Conservation (phyloP, 2,329 filamentous ascomycete genomes). For the Trichoderma sp. region DNA sequence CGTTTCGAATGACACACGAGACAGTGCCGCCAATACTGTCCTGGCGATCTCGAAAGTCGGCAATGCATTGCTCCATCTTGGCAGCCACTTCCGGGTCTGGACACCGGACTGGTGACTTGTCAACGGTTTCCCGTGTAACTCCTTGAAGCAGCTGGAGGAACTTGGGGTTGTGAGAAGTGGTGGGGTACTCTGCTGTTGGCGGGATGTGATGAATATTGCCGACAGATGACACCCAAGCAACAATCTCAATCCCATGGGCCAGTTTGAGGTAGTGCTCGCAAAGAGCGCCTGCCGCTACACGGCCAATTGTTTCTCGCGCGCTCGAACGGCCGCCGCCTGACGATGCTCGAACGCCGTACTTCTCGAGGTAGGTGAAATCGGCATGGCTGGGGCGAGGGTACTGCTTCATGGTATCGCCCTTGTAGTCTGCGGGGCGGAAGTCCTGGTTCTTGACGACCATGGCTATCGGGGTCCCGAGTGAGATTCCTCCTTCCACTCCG, state of each 20-base stretch:
- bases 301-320: conserved; percentile 92
- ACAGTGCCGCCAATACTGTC: conserved; percentile 96
- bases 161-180: neutral
- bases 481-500: conserved; percentile 62
- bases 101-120: neutral
- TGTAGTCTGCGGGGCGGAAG: conserved; percentile 90
- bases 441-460: conserved; percentile 90
- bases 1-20: conserved; percentile 87
- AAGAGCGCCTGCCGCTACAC: conserved; percentile 88
- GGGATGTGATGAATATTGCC: conserved; percentile 50
- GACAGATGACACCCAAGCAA: conserved; percentile 85
- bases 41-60: conserved; percentile 71
- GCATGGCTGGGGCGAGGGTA: conserved; percentile 92
- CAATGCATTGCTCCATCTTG: conserved; percentile 79
- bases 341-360: conserved; percentile 92
- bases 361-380: conserved; percentile 95
- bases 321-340: conserved; percentile 87
- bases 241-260: conserved; percentile 84
- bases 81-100: conserved; percentile 44
- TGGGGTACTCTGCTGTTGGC: neutral
- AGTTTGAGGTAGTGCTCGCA: conserved; percentile 88
- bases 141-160: neutral
- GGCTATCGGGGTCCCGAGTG: conserved; percentile 81
- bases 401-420: conserved; percentile 82
- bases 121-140: neutral